Percentiles rank a stretch among this genome's conserved stretches.
phyloP scores from a whole-genome alignment of 129 eudicot species.

The Flaveria linearis region DNA sequence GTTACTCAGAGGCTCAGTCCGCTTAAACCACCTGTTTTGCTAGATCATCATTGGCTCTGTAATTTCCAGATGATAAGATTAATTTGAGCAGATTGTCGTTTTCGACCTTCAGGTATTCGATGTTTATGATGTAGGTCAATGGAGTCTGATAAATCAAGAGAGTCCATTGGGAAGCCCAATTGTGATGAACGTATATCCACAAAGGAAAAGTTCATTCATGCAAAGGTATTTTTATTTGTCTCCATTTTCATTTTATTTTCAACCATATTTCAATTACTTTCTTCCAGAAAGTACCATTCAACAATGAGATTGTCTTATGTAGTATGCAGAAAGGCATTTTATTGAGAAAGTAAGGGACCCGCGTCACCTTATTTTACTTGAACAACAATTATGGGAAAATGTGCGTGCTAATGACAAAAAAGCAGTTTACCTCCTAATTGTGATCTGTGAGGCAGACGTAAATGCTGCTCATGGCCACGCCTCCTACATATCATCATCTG shows the following conservation, averaged over 20 bases:
- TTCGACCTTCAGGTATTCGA: slow-evolving; percentile 11
- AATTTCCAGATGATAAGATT: neutral
- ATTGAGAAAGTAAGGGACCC: slow-evolving; percentile 61
- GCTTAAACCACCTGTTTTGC: neutral
- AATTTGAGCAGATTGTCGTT: neutral
- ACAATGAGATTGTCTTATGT: slow-evolving; percentile 31
- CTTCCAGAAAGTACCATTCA: neutral
- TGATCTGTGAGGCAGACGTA: slow-evolving; percentile 62
- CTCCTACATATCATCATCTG: slow-evolving; percentile 41
- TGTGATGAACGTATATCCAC: slow-evolving; percentile 64
- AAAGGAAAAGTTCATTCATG: slow-evolving; percentile 87
- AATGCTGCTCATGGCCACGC: slow-evolving; percentile 64
- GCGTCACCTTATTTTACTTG: slow-evolving; percentile 55
- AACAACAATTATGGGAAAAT: slow-evolving; percentile 86
- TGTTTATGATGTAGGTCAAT: slow-evolving; percentile 51
- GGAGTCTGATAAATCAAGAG: slow-evolving; percentile 61
- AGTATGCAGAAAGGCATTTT: slow-evolving; percentile 85
- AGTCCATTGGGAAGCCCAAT: slow-evolving; percentile 61
- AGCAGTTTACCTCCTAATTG: slow-evolving; percentile 71
- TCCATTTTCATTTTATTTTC: neutral
- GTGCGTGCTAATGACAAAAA: slow-evolving; percentile 76
- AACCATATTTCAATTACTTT: slow-evolving; percentile 6
- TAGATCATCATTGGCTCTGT: no score
- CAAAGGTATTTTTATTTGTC: slow-evolving; percentile 58
- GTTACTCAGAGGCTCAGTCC: neutral